These are phyloP conservation scores for Escallonia rubra DNA, from an alignment of 129 eudicot species.

Conservation along the genomic window DNA sequence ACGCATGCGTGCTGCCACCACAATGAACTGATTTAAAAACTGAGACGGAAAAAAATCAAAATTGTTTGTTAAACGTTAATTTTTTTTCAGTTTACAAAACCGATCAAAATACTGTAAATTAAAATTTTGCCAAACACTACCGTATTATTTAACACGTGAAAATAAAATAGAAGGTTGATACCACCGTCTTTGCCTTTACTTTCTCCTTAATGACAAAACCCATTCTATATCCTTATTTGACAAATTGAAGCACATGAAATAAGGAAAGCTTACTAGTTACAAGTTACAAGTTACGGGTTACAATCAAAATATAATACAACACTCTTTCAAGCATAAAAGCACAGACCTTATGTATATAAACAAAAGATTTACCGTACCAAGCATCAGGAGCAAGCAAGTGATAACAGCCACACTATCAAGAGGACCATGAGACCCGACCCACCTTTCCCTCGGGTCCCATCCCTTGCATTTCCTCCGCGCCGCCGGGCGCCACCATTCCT, in stretches of 20 bases:
- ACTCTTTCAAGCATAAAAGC: slow-evolving; percentile 11
- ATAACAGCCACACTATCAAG: slow-evolving; percentile 9
- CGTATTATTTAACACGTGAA: too few species aligned
- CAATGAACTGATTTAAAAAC: too few species aligned
- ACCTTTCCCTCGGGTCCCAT: slow-evolving; percentile 22
- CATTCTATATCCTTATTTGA: slow-evolving; percentile 10
- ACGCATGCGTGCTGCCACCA: too few species aligned
- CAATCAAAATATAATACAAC: slow-evolving; percentile 13
- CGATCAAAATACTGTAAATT: too few species aligned
- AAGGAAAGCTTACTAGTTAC: not conserved
- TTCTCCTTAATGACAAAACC: too few species aligned
- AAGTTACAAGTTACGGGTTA: not conserved
- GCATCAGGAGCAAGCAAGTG: slow-evolving; percentile 13
- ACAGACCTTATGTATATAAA: slow-evolving; percentile 19
- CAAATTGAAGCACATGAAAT: slow-evolving; percentile 12
- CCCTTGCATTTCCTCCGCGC: slow-evolving; percentile 47
- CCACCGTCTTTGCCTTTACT: not conserved
- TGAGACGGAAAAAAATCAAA: too few species aligned
- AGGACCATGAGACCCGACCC: slow-evolving; percentile 52
- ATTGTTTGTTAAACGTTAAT: too few species aligned
- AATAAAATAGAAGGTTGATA: too few species aligned
- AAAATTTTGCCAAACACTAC: too few species aligned
- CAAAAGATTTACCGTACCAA: slow-evolving; percentile 12
- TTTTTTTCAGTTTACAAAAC: too few species aligned
- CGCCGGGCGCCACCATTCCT: slow-evolving; percentile 50